Percentiles rank a stretch among this genome's conserved stretches.
Evolutionary conservation across 2,329 filamentous ascomycete genomes (phyloP).

Genomic region (Byssoonygena ceratinophila): DNA sequence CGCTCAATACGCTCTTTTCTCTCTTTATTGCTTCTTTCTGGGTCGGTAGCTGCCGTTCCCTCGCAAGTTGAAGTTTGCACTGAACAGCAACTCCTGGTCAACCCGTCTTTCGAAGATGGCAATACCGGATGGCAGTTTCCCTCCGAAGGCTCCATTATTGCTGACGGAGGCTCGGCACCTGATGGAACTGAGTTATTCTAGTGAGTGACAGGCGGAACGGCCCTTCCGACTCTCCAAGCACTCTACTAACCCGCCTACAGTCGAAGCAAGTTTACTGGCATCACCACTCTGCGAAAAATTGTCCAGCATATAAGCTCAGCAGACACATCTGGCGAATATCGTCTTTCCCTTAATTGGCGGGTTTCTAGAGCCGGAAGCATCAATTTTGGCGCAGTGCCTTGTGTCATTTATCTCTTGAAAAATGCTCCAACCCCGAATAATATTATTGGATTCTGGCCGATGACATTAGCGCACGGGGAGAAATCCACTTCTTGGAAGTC

Average conservation of each 20-base stretch:
- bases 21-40: background rate
- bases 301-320: background rate
- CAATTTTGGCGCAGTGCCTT: too few relatives aligned
- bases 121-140: background rate
- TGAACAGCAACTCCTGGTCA: background rate
- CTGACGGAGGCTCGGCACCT: background rate
- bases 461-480: too few relatives aligned
- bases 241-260: background rate
- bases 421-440: too few relatives aligned
- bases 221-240: too few relatives aligned
- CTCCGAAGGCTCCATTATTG: background rate
- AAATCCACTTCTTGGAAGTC: too few relatives aligned
- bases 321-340: background rate
- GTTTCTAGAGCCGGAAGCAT: background rate
- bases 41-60: background rate
- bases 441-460: too few relatives aligned
- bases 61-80: too few relatives aligned
- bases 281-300: background rate
- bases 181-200: background rate
- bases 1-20: background rate
- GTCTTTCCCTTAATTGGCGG: background rate
- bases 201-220: background rate
- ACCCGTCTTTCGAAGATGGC: background rate
- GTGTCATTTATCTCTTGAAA: too few relatives aligned
- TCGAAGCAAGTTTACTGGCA: background rate